phyloP scores from a whole-genome alignment of 495 filamentous ascomycete genomes.

The Neurospora sp. region DNA sequence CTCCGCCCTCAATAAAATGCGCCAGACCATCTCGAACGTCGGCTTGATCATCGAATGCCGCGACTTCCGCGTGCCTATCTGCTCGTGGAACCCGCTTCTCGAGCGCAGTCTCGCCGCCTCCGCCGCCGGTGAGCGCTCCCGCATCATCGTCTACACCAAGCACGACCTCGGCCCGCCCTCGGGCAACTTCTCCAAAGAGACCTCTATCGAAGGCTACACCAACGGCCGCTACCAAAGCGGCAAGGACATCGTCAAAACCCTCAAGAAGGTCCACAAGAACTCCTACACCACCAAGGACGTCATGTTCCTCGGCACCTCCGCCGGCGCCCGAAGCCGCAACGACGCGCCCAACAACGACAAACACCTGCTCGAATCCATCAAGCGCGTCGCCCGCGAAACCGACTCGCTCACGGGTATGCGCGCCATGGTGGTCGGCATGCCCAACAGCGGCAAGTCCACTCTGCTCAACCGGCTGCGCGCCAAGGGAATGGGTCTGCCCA shows the following conservation, averaged over 20 bases:
- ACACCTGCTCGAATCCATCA: constrained; percentile 24
- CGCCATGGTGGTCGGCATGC: constrained; percentile 89
- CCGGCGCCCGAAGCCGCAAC: constrained; percentile 16
- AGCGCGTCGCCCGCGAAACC: constrained; percentile 18
- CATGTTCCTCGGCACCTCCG: constrained; percentile 48
- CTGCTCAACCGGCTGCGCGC: constrained; percentile 77
- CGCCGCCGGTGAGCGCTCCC: constrained; percentile 37
- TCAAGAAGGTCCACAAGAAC: constrained; percentile 17
- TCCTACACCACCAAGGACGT: constrained; percentile 28
- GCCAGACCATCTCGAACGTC: constrained; percentile 65
- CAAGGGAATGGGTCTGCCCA: constrained; percentile 51
- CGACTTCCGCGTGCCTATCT: constrained; percentile 82
- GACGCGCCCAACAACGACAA: neutral
- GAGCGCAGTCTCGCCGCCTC: constrained; percentile 57
- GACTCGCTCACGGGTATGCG: constrained; percentile 49
- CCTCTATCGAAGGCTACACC: neutral
- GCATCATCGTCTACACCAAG: constrained; percentile 89
- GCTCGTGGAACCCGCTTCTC: constrained; percentile 84
- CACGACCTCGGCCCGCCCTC: constrained; percentile 52
- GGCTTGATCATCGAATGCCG: constrained; percentile 91
- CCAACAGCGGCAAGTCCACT: constrained; percentile 88
- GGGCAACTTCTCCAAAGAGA: neutral
- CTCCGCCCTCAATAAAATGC: constrained; percentile 76
- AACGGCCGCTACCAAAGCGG: neutral
- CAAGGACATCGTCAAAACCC: constrained; percentile 3